Percentiles rank a stretch among this genome's conserved stretches.
Conservation (phyloP, 2,329 filamentous ascomycete genomes). For the Salinomyces thailandicus region DNA sequence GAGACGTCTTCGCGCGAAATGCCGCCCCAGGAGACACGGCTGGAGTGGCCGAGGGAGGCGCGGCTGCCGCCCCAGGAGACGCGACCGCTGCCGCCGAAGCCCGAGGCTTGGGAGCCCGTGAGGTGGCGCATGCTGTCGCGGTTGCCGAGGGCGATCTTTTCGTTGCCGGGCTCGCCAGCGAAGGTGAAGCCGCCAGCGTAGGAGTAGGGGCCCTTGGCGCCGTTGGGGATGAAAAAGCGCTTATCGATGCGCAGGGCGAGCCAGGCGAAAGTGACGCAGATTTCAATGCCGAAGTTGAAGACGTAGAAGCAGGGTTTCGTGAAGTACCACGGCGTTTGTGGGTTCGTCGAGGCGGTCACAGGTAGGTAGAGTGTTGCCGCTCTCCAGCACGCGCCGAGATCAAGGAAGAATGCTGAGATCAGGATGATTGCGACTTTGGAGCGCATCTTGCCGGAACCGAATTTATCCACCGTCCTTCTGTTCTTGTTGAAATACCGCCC, state of each 20-base stretch:
- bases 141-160: slow-evolving; percentile 16
- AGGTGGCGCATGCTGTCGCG: slow-evolving; percentile 15
- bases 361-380: slow-evolving; percentile 15
- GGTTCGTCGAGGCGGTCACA: slow-evolving; percentile 12
- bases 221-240: slow-evolving; percentile 23
- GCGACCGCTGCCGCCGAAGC: slow-evolving; percentile 4
- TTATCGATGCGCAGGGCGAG: slow-evolving; percentile 20
- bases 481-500: slow-evolving; percentile 4
- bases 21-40: slow-evolving; percentile 19
- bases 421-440: slow-evolving; percentile 17
- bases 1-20: slow-evolving; percentile 16
- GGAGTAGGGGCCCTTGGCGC: slow-evolving; percentile 28
- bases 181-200: slow-evolving; percentile 15
- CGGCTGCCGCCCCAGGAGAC: slow-evolving; percentile 11
- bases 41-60: slow-evolving; percentile 6
- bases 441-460: slow-evolving; percentile 15
- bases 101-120: slow-evolving; percentile 10
- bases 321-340: slow-evolving; percentile 20
- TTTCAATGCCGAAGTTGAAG: slow-evolving; percentile 23
- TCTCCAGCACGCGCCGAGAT: slow-evolving; percentile 19
- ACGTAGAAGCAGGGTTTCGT: slow-evolving; percentile 23
- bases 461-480: slow-evolving; percentile 7
- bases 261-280: slow-evolving; percentile 21
- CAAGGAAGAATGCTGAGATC: slow-evolving; percentile 13
- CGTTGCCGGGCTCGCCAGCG: slow-evolving; percentile 20